Evolutionary conservation across 2,329 filamentous ascomycete species (phyloP), one percentile per base, ranked within the genome.

Genomic region (Colletotrichum sp.): DNA sequence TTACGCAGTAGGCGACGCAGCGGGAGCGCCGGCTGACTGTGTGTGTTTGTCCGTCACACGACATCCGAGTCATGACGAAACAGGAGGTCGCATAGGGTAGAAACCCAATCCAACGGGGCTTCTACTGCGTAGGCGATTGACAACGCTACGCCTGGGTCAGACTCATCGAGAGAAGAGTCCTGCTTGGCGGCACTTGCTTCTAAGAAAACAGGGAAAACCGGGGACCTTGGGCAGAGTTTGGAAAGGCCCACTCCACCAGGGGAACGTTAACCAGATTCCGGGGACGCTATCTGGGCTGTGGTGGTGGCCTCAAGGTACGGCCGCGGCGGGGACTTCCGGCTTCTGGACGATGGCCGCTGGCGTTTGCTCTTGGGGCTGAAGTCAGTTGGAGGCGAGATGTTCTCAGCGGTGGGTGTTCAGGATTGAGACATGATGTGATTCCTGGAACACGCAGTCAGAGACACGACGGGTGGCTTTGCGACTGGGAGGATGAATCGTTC

Each of bases 201-300:
- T 36, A 26, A 38, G 34, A 56, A 66, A 67, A 26, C 52, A 38
- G 38, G 62, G 36, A 52, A 28, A 36, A 56, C 13, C n/a, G 12
- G 32, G 26, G 26, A n/a, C 32, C 7, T 18, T 48, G 61, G 26
- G 30, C 38, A 36, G 36, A 48, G 21, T 10, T 10, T 30, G 24
- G 64, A 38, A 16, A 9, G 68, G 13, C 24, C 62, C 62, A 60
- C 64, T 26, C 10, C 48, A 34, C 60, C 69, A 52, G 56, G 18
- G 58, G 34, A 69, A 48, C 64, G 70, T 68, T 60, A 48, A 36
- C 69, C 55, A 60, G 70, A 73, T 73, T 64, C 64, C 64, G 32
- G 70, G 56, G 62, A 67, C 61, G 55, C 69, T 48, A 72, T 72
- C 55, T 72, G 38, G 38, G 43, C 43, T 13, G 43, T 21, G n/a